These are phyloP conservation scores for Moricandia moricandioides DNA, from an alignment of 345 rosid genomes.

Conservation along the genomic window DNA sequence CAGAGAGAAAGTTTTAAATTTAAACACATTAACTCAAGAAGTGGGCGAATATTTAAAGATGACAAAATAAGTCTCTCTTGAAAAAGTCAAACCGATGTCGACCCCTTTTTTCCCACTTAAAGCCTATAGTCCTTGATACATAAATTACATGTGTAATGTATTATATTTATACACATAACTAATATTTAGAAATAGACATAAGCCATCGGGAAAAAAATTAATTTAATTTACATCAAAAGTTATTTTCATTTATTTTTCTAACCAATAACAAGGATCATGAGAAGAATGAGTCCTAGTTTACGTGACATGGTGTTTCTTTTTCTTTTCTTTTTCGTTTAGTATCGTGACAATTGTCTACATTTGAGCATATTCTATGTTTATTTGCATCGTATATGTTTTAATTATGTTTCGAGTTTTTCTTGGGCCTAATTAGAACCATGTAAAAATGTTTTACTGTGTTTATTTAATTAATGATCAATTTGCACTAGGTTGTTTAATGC, in stretches of 20 bases:
- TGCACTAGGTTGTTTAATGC: background rate
- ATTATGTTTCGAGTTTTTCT: background rate
- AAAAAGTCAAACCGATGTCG: constrained; percentile 23
- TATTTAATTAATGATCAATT: background rate
- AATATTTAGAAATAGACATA: background rate
- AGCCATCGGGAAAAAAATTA: background rate
- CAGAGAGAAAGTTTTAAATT: constrained; percentile 36
- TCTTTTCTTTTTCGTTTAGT: background rate
- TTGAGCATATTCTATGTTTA: background rate
- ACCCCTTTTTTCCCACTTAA: background rate
- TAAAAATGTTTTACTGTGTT: background rate
- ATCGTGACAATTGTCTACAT: constrained; percentile 17
- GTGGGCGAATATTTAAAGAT: constrained; percentile 30
- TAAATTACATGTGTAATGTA: background rate
- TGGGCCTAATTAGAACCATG: background rate
- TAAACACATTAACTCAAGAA: constrained; percentile 16
- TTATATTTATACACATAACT: background rate
- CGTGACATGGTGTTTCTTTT: constrained; percentile 8
- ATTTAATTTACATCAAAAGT: constrained; percentile 12
- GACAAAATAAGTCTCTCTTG: constrained; percentile 17
- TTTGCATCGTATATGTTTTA: background rate
- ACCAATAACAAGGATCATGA: constrained; percentile 15
- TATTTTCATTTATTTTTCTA: background rate
- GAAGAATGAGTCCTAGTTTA: constrained; percentile 16
- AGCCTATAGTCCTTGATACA: background rate